Conservation (phyloP, 108 stramenopile species). For the Halocafeteria seosinensis region DNA sequence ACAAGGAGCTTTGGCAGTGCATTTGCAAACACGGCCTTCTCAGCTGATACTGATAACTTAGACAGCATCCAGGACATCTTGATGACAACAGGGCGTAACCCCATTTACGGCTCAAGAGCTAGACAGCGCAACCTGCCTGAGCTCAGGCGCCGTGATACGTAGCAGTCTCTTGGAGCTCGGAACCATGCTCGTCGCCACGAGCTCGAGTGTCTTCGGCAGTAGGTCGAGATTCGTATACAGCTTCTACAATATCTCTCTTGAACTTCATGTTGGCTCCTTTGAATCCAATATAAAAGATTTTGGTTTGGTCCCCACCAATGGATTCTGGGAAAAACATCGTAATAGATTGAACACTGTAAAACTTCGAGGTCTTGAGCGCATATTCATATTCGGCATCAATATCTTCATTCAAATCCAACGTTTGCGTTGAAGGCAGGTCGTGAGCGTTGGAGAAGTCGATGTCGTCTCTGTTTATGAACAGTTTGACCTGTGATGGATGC, state of each 20-base stretch:
- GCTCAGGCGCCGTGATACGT: no score
- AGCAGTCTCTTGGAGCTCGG: not conserved
- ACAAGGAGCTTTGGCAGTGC: no score
- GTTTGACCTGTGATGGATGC: not conserved
- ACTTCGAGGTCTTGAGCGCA: conserved; percentile 1
- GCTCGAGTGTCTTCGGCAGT: no score
- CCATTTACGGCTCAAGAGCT: no score
- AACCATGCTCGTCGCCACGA: not conserved
- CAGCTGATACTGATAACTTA: no score
- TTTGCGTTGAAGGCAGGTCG: not conserved
- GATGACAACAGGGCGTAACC: no score
- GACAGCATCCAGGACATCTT: no score
- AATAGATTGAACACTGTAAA: not conserved
- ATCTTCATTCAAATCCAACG: conserved; percentile 6
- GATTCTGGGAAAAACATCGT: conserved; percentile 12
- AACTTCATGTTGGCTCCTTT: conserved; percentile 1
- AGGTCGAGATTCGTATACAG: not conserved
- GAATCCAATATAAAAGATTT: conserved; percentile 15
- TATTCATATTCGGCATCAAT: conserved; percentile 8
- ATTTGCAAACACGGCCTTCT: no score
- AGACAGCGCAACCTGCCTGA: no score
- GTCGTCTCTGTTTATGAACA: conserved; percentile 14
- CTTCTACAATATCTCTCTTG: not conserved
- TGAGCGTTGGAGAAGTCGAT: conserved; percentile 12
- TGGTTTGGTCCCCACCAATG: conserved; percentile 6